Evolutionary conservation across 106 monocot species (phyloP), one percentile per base, ranked within the genome.

Genomic region (Ottelia alismoides): DNA sequence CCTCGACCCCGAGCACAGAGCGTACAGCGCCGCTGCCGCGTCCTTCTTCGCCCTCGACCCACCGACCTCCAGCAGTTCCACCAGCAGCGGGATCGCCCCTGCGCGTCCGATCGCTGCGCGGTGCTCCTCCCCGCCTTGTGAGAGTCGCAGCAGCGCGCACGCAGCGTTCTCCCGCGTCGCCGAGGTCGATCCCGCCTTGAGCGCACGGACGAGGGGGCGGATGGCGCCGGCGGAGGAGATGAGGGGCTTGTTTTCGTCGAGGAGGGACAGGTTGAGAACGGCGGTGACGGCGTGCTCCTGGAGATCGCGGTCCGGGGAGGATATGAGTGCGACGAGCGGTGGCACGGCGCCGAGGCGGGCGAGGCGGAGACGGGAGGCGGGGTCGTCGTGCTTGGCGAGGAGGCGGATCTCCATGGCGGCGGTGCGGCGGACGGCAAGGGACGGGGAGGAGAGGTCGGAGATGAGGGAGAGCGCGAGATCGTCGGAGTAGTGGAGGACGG

Each of bases 301-400:
- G 12, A 67, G 48, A 4, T 51, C 31, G 1, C 22, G 20, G 51
- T 92, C 75, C 14, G 70, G 26, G 52, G 74, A 71, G 28, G 79
- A 80, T 53, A 87, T 65, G 31, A 92, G 72, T 6, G 71, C 47
- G 28, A 92, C 63, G 24, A 92, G 83, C 18, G 92, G 92, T 3
- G 57, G 57, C 51, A 87, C 57, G 28, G 75, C 87, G 21, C 87
- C 83, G 6, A 74, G 57, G 19, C 30, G 46, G 31, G 74, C 83
- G 51, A 83, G 70, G 40, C 25, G 50, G 47, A 71, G 49, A 45
- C 83, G 74, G 50, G 77, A 71, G 24, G 74, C 74, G 19, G 55
- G 25, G n/a, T n/a, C n/a, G 65, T 25, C 68, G 67, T 83, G 51
- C 67, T 78, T 74, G 31, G 78, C 78, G 25, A 83, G 73, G 32